Percentiles rank a stretch among this genome's conserved stretches.
phyloP scores from a whole-genome alignment of 495 filamentous ascomycete species.

The Penicillium subrubescens region DNA sequence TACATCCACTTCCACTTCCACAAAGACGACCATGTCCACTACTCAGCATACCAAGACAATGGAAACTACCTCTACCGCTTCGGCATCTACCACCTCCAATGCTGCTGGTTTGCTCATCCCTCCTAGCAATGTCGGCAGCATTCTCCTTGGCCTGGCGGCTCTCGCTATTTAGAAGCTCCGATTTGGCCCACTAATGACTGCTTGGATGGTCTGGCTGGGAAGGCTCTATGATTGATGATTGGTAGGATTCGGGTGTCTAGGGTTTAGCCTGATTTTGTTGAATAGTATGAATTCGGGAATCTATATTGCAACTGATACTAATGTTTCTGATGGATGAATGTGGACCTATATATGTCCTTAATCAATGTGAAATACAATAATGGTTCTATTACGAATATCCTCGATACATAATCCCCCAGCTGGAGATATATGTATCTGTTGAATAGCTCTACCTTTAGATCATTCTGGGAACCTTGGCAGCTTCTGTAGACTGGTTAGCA shows the following conservation, averaged over 20 bases:
- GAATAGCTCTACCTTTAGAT: too few relatives aligned
- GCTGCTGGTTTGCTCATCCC: conserved; percentile 28
- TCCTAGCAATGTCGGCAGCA: conserved; percentile 31
- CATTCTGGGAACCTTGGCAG: too few relatives aligned
- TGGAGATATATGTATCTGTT: background rate
- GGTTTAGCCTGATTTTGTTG: background rate
- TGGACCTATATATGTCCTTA: background rate
- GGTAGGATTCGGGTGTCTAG: background rate
- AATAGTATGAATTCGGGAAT: background rate
- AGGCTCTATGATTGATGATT: background rate
- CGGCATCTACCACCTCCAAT: conserved; percentile 22
- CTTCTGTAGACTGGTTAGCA: too few relatives aligned
- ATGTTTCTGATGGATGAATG: background rate
- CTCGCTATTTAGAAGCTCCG: conserved; percentile 17
- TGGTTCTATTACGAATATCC: background rate
- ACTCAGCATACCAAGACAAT: conserved; percentile 18
- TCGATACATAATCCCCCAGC: background rate
- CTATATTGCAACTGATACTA: background rate
- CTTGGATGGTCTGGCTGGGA: background rate
- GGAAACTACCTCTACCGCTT: conserved; percentile 20
- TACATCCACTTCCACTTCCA: conserved; percentile 16
- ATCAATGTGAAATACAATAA: background rate
- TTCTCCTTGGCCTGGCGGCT: conserved; percentile 29
- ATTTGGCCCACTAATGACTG: background rate
- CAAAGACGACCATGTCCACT: conserved; percentile 20